A percentile compares a stretch with the other conserved stretches of the same genome.
Evolutionary conservation across 352 stramenopile species (phyloP).

Genomic region (Phytophthora multivora): DNA sequence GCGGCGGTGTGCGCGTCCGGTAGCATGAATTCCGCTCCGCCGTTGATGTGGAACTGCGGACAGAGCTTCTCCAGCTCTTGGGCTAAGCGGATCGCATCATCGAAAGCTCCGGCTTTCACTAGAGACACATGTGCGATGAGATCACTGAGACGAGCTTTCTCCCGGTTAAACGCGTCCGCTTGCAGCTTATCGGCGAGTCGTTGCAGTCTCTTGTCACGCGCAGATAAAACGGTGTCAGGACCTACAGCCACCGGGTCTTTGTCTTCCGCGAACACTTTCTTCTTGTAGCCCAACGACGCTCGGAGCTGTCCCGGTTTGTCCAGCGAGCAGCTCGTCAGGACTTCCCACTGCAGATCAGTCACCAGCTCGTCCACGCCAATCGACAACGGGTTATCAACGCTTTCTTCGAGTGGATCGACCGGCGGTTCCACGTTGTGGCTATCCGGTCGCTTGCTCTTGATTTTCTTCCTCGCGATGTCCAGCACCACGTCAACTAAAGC

Average conservation of each 20-base stretch:
- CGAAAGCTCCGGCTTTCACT: slow-evolving; percentile 25
- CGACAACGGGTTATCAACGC: slow-evolving; percentile 44
- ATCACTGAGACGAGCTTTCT: slow-evolving; percentile 60
- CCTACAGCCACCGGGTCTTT: slow-evolving; percentile 26
- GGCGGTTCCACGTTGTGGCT: slow-evolving; percentile 4
- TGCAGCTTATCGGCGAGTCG: slow-evolving; percentile 41
- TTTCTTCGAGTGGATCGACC: slow-evolving; percentile 61
- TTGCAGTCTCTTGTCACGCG: slow-evolving; percentile 59
- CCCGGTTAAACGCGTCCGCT: slow-evolving; percentile 50
- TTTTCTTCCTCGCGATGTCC: slow-evolving; percentile 57
- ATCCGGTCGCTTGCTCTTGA: slow-evolving; percentile 50
- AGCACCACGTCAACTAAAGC: slow-evolving; percentile 65
- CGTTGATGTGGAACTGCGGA: slow-evolving; percentile 81
- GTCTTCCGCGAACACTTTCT: slow-evolving; percentile 54
- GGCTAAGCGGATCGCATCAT: slow-evolving; percentile 40
- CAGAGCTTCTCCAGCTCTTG: slow-evolving; percentile 46
- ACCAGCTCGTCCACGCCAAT: slow-evolving; percentile 53
- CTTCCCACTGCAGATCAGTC: slow-evolving; percentile 81
- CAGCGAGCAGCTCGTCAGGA: slow-evolving; percentile 53
- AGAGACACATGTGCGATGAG: slow-evolving; percentile 49
- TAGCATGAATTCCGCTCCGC: slow-evolving; percentile 43
- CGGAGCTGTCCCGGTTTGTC: slow-evolving; percentile 53
- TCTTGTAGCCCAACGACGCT: slow-evolving; percentile 58
- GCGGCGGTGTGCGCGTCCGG: slow-evolving; percentile 7
- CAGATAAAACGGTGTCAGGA: slow-evolving; percentile 52